Evolutionary conservation across 495 filamentous ascomycete genomes (phyloP), one percentile per base, ranked within the genome.

Genomic region (Penicilliopsis zonata): DNA sequence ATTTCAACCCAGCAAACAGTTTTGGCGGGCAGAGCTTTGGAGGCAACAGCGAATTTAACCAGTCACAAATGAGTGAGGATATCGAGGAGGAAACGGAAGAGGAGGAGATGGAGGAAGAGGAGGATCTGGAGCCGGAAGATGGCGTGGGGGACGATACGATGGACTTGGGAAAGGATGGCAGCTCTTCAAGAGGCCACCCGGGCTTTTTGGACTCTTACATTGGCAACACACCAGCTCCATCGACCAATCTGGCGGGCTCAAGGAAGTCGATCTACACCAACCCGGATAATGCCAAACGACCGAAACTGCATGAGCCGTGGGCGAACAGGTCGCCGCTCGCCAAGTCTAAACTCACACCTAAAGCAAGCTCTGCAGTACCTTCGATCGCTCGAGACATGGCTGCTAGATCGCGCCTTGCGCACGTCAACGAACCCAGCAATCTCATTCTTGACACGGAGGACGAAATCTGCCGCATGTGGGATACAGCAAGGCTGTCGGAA

Each of bases 401-500:
- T 22, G 45, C 60, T 2, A 38, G 53, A 30, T 43, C 47, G 9
- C 54, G 48, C 8, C 18, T 47, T 9, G 41, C 61, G 0, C 20
- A 47, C 4, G 55, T 67, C 14, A 42, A 53, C 6, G 67, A 70
- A 41, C 49, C 65, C 0, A 57, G 53, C 22, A 50, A 62, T 16
- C 42, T 69, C 36, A 59, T 70, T 15, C 42, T 68, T 29, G 41
- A 44, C 23, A 69, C 65, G 9, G 63, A 69, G 31, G 50, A 58
- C 38, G 37, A 52, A 27, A 42, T 70, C 18, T 47, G 48, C 28
- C 44, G 43, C 10, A 46, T 78, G 31, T 76, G 73, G 33, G 65
- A 78, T 21, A 72, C 75, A 37, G 67, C 68, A 2, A 58, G 66
- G 13, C 63, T 65, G 18, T 50, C 63, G 7, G 57, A 65, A 16